phyloP scores from a whole-genome alignment of 768 basidiomycete genomes.

The Fibroporia radiculosa region DNA sequence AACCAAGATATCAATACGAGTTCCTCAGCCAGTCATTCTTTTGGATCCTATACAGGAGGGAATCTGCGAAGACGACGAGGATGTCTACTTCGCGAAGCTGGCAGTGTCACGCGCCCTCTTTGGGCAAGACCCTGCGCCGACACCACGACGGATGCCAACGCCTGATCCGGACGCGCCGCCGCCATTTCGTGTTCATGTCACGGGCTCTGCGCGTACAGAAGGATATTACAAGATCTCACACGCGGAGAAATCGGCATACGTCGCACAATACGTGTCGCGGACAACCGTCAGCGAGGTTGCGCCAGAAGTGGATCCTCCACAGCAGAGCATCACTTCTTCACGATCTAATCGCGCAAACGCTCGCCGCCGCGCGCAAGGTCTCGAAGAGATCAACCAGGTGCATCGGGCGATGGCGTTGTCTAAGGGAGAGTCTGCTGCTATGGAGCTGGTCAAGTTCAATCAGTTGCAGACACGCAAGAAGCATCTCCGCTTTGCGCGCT shows the following conservation, averaged over 20 bases:
- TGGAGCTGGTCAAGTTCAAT: conserved; percentile 93
- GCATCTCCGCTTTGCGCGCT: conserved; percentile 88
- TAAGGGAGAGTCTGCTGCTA: conserved; percentile 65
- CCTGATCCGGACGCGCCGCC: conserved; percentile 33
- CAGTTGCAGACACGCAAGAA: conserved; percentile 98
- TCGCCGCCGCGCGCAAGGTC: conserved; percentile 80
- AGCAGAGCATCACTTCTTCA: conserved; percentile 60
- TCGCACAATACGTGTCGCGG: conserved; percentile 78
- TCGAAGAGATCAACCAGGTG: conserved; percentile 93
- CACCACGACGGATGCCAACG: conserved; percentile 15
- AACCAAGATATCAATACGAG: conserved; percentile 24
- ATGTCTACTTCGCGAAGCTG: conserved; percentile 70
- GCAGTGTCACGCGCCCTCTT: conserved; percentile 35
- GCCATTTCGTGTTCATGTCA: conserved; percentile 67
- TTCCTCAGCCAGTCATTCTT: conserved; percentile 34
- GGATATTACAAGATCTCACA: conserved; percentile 95
- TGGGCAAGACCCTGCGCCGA: conserved; percentile 18
- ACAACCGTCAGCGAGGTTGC: conserved; percentile 34
- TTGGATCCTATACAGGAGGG: conserved; percentile 45
- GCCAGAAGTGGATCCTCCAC: conserved; percentile 37
- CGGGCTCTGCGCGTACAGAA: conserved; percentile 87
- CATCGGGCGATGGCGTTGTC: conserved; percentile 72
- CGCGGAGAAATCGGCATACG: conserved; percentile 85
- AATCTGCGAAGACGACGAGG: conserved; percentile 82
- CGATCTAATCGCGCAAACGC: conserved; percentile 90